Evolutionary conservation across 1,284 basidiomycete genomes (phyloP).

Genomic region (Leccinum angustisporum): DNA sequence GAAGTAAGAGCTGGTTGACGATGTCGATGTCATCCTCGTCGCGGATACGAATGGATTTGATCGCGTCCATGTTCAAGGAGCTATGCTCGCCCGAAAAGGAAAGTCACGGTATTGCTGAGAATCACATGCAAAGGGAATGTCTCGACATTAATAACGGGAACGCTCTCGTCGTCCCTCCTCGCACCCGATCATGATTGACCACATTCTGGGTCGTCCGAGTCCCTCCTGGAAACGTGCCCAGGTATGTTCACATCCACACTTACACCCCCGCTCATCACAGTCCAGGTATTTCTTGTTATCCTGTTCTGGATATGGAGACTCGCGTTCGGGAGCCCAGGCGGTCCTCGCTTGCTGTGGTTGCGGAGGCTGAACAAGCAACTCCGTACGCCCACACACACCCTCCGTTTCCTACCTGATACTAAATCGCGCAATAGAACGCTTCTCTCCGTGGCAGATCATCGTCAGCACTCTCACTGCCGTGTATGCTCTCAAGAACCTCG

Average conservation of each 20-base stretch:
- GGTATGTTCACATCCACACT: constrained; percentile 37
- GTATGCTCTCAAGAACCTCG: constrained; percentile 85
- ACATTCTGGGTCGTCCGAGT: constrained; percentile 76
- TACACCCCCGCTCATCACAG: constrained; percentile 1
- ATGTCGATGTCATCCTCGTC: constrained; percentile 74
- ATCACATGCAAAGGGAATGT: constrained; percentile 39
- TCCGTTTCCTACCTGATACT: neutral
- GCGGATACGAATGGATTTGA: constrained; percentile 62
- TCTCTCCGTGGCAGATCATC: constrained; percentile 94
- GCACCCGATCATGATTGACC: constrained; percentile 70
- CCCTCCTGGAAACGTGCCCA: constrained; percentile 76
- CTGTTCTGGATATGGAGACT: constrained; percentile 89
- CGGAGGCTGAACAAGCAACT: constrained; percentile 58
- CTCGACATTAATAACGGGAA: constrained; percentile 3
- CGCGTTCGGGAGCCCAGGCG: constrained; percentile 62
- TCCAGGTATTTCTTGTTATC: constrained; percentile 81
- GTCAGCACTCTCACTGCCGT: constrained; percentile 81
- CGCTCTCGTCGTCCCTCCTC: constrained; percentile 9
- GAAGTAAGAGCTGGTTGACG: constrained; percentile 82
- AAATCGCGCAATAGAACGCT: constrained; percentile 55
- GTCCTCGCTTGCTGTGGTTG: constrained; percentile 67
- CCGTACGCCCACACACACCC: constrained; percentile 42
- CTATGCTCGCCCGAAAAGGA: constrained; percentile 23
- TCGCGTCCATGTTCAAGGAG: constrained; percentile 23
- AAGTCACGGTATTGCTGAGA: constrained; percentile 8